Base-by-base conservation (phyloP, 1,284 basidiomycete species). In the Cryptococcus deneoformans region DNA sequence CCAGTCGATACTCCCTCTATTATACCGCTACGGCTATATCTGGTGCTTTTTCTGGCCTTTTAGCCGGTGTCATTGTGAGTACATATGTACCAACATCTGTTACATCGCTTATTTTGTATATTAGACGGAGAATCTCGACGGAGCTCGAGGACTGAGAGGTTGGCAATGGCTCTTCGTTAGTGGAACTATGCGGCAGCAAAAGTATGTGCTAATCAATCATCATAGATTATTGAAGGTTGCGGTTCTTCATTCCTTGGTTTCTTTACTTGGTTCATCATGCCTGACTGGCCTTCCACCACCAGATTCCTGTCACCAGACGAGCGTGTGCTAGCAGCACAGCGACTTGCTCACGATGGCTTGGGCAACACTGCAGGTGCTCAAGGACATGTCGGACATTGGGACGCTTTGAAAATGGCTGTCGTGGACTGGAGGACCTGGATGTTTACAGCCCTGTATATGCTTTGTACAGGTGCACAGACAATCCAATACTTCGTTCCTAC, bases 401-500 rank as follows among this genome's bases (percentile, higher is more conserved):
- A 71, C 35, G 78, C 79, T 1, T 51, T 73, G 62, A 79, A 76
- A 68, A 66, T 78, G 64, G 71, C 70, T 14, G 51, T 71, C 54
- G 56, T 40, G 37, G 66, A 71, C 59, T 69, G 68, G 67, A 66
- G 69, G 53, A 60, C 62, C 34, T 65, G 77, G 59, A 59, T 71
- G 53, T 72, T 80, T 61, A 71, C 77, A 61, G 69, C 78, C 62
- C 48, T 63, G 29, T 73, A 78, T 64, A 77, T 78, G 76, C 66
- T 75, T 49, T 68, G 65, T 49, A 80, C 79, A 2, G 79, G 80
- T 53, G 70, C 78, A 14, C 78, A 80, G 61, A 79, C 79, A 5
- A 79, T 81, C 52, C 77, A 79, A 60, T 80, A 81, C 72, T 80
- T 81, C 61, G 76, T 80, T 48, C 79, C 79, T 8, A 78, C 75